Percentiles rank a stretch among this genome's conserved stretches.
Conservation (phyloP, 164 flowering plant genomes). For the Piper betle region DNA sequence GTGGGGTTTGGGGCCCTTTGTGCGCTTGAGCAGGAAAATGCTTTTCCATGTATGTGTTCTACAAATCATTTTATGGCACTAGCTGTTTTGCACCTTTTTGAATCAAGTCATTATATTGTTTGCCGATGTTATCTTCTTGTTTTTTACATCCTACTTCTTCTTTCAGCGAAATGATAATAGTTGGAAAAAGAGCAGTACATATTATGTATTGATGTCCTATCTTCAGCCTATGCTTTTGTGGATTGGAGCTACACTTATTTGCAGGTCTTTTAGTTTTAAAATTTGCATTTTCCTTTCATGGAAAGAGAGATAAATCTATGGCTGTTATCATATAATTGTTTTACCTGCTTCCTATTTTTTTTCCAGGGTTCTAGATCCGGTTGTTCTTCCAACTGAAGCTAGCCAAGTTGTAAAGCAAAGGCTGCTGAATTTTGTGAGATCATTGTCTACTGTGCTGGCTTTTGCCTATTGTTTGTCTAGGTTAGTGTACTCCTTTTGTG, state of each 20-base stretch:
- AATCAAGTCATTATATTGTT: background rate
- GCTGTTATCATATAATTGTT: background rate
- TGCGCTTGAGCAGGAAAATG: slow-evolving; percentile 44
- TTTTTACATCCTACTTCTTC: slow-evolving; percentile 1
- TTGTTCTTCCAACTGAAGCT: slow-evolving; percentile 70
- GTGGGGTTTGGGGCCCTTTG: slow-evolving; percentile 75
- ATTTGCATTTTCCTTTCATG: too few species aligned
- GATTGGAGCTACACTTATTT: slow-evolving; percentile 71
- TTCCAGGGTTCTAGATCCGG: slow-evolving; percentile 72
- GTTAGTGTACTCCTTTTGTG: slow-evolving; percentile 16
- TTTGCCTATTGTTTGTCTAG: slow-evolving; percentile 81
- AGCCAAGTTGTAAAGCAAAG: slow-evolving; percentile 74
- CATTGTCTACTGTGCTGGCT: slow-evolving; percentile 87
- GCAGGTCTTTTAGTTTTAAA: slow-evolving; percentile 42
- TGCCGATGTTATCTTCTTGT: background rate
- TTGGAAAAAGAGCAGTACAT: slow-evolving; percentile 74
- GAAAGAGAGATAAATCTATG: background rate
- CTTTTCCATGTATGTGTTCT: slow-evolving; percentile 36
- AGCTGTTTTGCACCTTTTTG: background rate
- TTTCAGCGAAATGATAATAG: slow-evolving; percentile 52
- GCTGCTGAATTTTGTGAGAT: slow-evolving; percentile 63
- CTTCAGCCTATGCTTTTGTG: slow-evolving; percentile 77
- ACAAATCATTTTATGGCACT: background rate
- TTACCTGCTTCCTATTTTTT: slow-evolving; percentile 3
- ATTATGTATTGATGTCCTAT: slow-evolving; percentile 51